A percentile compares a stretch with the other conserved stretches of the same genome.
phyloP scores from a whole-genome alignment of 495 filamentous ascomycete species.

The Neohortaea acidophila region DNA sequence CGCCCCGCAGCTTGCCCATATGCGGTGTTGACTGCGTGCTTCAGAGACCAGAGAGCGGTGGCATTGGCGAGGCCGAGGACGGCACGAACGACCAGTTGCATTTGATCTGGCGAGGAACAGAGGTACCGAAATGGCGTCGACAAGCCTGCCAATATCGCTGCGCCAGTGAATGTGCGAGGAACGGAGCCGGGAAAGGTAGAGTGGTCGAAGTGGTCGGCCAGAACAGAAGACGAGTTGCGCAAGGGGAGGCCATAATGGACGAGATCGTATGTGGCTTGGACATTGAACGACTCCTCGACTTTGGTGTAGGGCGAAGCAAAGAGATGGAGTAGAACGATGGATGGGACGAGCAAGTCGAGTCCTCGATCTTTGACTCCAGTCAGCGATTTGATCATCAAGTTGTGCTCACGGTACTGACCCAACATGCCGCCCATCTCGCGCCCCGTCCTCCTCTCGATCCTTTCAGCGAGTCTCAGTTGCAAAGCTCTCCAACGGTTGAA shows the following conservation, averaged over 20 bases:
- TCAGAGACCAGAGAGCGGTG: slow-evolving; percentile 46
- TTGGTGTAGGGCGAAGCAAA: slow-evolving; percentile 81
- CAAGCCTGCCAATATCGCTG: slow-evolving; percentile 52
- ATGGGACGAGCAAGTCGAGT: slow-evolving; percentile 38
- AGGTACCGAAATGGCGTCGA: slow-evolving; percentile 36
- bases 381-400: not conserved
- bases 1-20: slow-evolving; percentile 56
- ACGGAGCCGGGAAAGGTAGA: slow-evolving; percentile 82
- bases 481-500: slow-evolving; percentile 10
- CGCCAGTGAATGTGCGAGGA: slow-evolving; percentile 75
- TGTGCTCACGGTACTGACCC: not conserved
- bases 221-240: slow-evolving; percentile 32
- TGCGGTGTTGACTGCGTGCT: slow-evolving; percentile 42
- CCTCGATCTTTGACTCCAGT: slow-evolving; percentile 1
- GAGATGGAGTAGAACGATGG: slow-evolving; percentile 60
- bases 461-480: slow-evolving; percentile 2
- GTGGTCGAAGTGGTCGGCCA: slow-evolving; percentile 64
- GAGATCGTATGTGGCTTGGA: slow-evolving; percentile 89
- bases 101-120: slow-evolving; percentile 20
- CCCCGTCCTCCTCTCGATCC: not conserved
- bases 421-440: not conserved
- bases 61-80: slow-evolving; percentile 71
- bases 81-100: slow-evolving; percentile 51
- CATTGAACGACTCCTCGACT: slow-evolving; percentile 97
- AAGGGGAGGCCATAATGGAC: slow-evolving; percentile 58